Evolutionary conservation across 2,329 filamentous ascomycete species (phyloP), one percentile per base, ranked within the genome.

Genomic region (Stachybotrys chlorohalonatus): DNA sequence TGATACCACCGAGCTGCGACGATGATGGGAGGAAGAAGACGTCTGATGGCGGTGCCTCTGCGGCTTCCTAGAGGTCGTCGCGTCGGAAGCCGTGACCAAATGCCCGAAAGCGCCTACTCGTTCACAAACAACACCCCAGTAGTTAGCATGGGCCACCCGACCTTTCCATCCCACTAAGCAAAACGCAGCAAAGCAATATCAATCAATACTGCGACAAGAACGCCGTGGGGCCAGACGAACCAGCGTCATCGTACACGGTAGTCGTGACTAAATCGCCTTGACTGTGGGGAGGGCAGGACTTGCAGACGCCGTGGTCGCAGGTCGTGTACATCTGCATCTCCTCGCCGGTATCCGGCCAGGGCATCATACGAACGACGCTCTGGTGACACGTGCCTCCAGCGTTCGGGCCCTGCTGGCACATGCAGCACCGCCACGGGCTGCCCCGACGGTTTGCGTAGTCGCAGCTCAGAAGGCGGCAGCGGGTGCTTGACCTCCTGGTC

Each of bases 251-350:
- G 24, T 24, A 24, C 24, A 24, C 24, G 24, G 24, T 24, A 24
- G 24, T 24, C 24, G 24, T 24, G 24, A 24, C 24, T 24, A 4
- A 24, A 24, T 24, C 24, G 24, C 24, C 24, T 24, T 24, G 24
- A 4, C 24, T 24, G 24, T 24, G 24, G 4, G 24, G 24, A 24
- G 24, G 24, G 24, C 24, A 24, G 24, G 24, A 70, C 53, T 68
- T 70, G 61, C 79, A 82, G 59, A 78, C 81, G 13, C 75, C 76
- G 56, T 82, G 79, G 53, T 78, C 76, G 55, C 79, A 82, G 1
- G 71, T 69, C 31, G 66, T 66, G 53, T 75, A 68, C 50, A 72
- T 63, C 17, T 68, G 59, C 11, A 63, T 62, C 53, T 62, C 63
- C 1, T 66, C 69, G 11, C 69, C 59, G 7, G 63, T 56, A 55